Evolutionary conservation across 2,329 filamentous ascomycete species (phyloP).

Genomic region (Ophiostoma sp.): DNA sequence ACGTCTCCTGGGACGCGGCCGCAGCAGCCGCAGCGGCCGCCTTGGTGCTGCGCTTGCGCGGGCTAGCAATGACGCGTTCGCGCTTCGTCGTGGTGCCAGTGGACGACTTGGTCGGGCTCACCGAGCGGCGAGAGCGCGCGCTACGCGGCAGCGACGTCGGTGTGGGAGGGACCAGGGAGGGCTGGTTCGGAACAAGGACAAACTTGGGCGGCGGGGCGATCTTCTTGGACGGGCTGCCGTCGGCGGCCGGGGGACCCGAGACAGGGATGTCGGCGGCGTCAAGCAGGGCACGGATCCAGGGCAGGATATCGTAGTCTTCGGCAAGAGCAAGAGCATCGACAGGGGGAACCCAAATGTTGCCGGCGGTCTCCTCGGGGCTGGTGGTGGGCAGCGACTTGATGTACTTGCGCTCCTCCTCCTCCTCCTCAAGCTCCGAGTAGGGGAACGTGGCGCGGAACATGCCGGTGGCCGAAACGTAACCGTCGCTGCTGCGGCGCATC

Average conservation of each 20-base stretch:
- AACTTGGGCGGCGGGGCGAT: constrained; percentile 83
- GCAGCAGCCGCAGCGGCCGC: constrained; percentile 33
- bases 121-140: constrained; percentile 56
- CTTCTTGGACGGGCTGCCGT: constrained; percentile 65
- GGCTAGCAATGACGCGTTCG: constrained; percentile 48
- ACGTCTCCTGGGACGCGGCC: constrained; percentile 35
- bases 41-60: constrained; percentile 55
- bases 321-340: constrained; percentile 77
- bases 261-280: constrained; percentile 76
- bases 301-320: constrained; percentile 78
- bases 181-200: constrained; percentile 41
- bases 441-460: constrained; percentile 93
- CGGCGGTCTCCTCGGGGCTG: constrained; percentile 87
- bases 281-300: constrained; percentile 90
- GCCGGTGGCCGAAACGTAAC: constrained; percentile 80
- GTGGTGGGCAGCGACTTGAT: constrained; percentile 81
- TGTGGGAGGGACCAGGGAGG: constrained; percentile 51
- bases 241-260: constrained; percentile 46
- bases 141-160: constrained; percentile 48
- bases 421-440: constrained; percentile 70
- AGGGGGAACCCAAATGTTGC: constrained; percentile 94
- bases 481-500: constrained; percentile 86
- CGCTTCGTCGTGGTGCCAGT: constrained; percentile 33
- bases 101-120: constrained; percentile 55
- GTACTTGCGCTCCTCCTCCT: constrained; percentile 75